Conservation (phyloP, 805 yeast genomes). For the Cyberlindnera americana region DNA sequence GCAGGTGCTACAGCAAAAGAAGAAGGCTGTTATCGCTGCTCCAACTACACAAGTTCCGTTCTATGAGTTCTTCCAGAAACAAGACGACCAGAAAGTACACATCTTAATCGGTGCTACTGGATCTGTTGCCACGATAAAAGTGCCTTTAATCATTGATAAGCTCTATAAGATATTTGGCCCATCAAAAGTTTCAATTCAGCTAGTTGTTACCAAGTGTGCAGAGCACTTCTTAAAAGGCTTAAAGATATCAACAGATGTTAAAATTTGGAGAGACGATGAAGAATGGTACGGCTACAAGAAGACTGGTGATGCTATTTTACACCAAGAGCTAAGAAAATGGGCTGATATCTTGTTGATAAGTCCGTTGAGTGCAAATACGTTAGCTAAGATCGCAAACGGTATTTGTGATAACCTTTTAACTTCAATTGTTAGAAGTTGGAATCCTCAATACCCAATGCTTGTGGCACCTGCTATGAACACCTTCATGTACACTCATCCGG, state of each 20-base stretch:
- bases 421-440: slow-evolving; percentile 74
- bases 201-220: slow-evolving; percentile 76
- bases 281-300: slow-evolving; percentile 57
- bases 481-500: slow-evolving; percentile 75
- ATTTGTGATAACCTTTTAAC: slow-evolving; percentile 75
- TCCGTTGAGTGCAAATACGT: slow-evolving; percentile 75
- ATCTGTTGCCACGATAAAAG: slow-evolving; percentile 92
- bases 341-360: slow-evolving; percentile 76
- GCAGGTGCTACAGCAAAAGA: slow-evolving; percentile 30
- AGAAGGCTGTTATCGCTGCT: slow-evolving; percentile 52
- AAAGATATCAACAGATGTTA: slow-evolving; percentile 69
- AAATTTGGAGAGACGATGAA: slow-evolving; percentile 83
- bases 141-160: slow-evolving; percentile 85
- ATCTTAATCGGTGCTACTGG: slow-evolving; percentile 92
- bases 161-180: slow-evolving; percentile 75
- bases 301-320: slow-evolving; percentile 72
- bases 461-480: slow-evolving; percentile 87
- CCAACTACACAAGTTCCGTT: slow-evolving; percentile 72
- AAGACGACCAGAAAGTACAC: slow-evolving; percentile 84
- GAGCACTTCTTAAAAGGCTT: slow-evolving; percentile 63
- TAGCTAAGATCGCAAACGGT: slow-evolving; percentile 73
- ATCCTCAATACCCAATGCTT: slow-evolving; percentile 65
- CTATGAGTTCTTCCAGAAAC: slow-evolving; percentile 62
- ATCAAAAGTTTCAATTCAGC: slow-evolving; percentile 73
- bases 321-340: slow-evolving; percentile 79